A percentile compares a stretch with the other conserved stretches of the same genome.
Conservation (phyloP, 2,329 filamentous ascomycete genomes). For the Pseudogymnoascus destructans region DNA sequence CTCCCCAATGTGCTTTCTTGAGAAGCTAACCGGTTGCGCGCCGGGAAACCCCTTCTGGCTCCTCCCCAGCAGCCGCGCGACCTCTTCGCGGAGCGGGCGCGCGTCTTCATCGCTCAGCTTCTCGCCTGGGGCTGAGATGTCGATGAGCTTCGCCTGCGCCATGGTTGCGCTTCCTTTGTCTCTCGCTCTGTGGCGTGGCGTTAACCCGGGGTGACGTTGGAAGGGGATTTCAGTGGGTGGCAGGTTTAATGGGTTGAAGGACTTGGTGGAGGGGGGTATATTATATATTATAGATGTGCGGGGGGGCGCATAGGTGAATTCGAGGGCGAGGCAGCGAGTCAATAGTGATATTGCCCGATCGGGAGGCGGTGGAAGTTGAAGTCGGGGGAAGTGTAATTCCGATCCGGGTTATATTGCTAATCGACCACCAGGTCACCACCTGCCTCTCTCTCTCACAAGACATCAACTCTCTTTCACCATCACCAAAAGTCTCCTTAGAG, state of each 20-base stretch:
- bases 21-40: constrained; percentile 90
- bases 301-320: not conserved
- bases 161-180: not conserved
- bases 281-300: not conserved
- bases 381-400: not conserved
- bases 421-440: not conserved
- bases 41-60: constrained; percentile 62
- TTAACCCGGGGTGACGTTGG: too few species aligned
- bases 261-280: not conserved
- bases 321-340: not conserved
- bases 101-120: constrained; percentile 51
- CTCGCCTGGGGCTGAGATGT: constrained; percentile 48
- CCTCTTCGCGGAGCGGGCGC: constrained; percentile 52
- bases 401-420: not conserved
- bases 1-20: constrained; percentile 68
- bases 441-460: not conserved
- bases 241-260: too few species aligned
- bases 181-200: not conserved
- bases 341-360: not conserved
- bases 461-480: not conserved
- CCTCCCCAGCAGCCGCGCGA: constrained; percentile 62
- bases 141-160: not conserved
- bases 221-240: too few species aligned
- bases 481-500: not conserved
- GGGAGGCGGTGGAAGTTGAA: not conserved